Percentiles rank a stretch among this genome's conserved stretches.
Conservation (phyloP, 2,329 filamentous ascomycete genomes). For the Chrysoporthe cubensis region DNA sequence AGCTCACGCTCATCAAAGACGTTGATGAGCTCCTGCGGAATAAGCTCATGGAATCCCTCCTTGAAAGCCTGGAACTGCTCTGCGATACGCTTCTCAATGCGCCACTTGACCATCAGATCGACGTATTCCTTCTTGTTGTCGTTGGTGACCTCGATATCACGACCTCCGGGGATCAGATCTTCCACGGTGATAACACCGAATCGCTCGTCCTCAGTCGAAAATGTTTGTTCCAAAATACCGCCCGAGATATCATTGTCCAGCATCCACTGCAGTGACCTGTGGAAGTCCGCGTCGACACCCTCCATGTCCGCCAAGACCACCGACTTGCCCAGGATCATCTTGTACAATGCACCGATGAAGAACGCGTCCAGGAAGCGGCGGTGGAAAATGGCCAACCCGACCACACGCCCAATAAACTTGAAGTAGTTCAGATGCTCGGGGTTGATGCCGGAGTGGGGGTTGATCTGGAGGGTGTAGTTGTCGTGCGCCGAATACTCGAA, state of each 20-base stretch:
- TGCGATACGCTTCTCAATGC: constrained; percentile 96
- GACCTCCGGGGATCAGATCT: constrained; percentile 87
- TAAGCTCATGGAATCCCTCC: constrained; percentile 95
- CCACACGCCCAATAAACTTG: constrained; percentile 98
- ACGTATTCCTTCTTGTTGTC: constrained; percentile 99
- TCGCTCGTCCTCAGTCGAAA: constrained; percentile 95
- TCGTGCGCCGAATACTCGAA: constrained; percentile 99
- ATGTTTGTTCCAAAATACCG: constrained; percentile 91
- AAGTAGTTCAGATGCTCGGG: constrained; percentile 99
- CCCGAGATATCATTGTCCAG: constrained; percentile 95
- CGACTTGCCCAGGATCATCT: constrained; percentile 96
- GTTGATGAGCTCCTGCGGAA: constrained; percentile 94
- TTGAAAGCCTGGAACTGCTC: constrained; percentile 99
- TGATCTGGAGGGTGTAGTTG: constrained; percentile 99
- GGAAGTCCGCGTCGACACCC: constrained; percentile 97
- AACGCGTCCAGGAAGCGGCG: constrained; percentile 96
- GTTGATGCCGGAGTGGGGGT: constrained; percentile 98
- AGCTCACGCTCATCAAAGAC: constrained; percentile 98
- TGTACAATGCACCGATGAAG: constrained; percentile 98
- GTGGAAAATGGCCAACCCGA: constrained; percentile 97
- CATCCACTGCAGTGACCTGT: constrained; percentile 95
- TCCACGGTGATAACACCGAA: constrained; percentile 95
- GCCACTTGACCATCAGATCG: constrained; percentile 98
- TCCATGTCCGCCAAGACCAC: constrained; percentile 96
- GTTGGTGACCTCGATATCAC: constrained; percentile 94